These are phyloP conservation scores for Macrolepiota albuminosa DNA, from an alignment of 768 basidiomycete genomes.

Conservation along the genomic window DNA sequence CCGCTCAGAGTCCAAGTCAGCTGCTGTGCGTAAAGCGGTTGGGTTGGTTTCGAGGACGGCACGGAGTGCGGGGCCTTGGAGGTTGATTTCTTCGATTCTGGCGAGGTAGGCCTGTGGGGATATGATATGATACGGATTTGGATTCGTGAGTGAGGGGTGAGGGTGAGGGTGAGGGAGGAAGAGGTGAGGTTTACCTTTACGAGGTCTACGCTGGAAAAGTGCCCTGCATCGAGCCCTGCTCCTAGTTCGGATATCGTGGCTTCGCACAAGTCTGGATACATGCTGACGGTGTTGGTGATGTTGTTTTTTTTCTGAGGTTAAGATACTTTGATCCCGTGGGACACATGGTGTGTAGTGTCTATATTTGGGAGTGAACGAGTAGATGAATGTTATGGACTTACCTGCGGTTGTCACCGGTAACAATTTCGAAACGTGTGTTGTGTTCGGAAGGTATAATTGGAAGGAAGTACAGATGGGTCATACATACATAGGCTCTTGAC, in stretches of 20 bases:
- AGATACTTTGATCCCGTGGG: too few species aligned
- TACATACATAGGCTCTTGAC: neutral
- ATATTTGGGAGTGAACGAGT: too few species aligned
- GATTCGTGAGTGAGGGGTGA: too few species aligned
- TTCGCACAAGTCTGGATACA: constrained; percentile 56
- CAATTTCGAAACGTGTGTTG: too few species aligned
- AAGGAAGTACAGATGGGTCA: too few species aligned
- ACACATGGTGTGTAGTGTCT: neutral
- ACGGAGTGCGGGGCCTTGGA: constrained; percentile 48
- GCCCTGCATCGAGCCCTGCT: constrained; percentile 41
- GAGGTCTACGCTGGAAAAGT: constrained; percentile 57
- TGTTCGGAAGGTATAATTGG: too few species aligned
- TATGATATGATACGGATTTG: too few species aligned
- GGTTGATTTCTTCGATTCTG: constrained; percentile 63
- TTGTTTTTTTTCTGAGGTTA: neutral
- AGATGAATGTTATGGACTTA: too few species aligned
- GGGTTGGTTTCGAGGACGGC: constrained; percentile 60
- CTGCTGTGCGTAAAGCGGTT: constrained; percentile 47
- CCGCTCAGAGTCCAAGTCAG: constrained; percentile 41
- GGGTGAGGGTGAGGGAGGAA: too few species aligned
- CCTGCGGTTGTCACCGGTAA: too few species aligned
- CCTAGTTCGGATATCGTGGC: constrained; percentile 53
- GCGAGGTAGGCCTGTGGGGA: constrained; percentile 53
- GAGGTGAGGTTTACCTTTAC: constrained; percentile 44
- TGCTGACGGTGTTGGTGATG: neutral